Base-by-base conservation (phyloP, 2,329 filamentous ascomycete genomes). In the Fusarium denticulatum region DNA sequence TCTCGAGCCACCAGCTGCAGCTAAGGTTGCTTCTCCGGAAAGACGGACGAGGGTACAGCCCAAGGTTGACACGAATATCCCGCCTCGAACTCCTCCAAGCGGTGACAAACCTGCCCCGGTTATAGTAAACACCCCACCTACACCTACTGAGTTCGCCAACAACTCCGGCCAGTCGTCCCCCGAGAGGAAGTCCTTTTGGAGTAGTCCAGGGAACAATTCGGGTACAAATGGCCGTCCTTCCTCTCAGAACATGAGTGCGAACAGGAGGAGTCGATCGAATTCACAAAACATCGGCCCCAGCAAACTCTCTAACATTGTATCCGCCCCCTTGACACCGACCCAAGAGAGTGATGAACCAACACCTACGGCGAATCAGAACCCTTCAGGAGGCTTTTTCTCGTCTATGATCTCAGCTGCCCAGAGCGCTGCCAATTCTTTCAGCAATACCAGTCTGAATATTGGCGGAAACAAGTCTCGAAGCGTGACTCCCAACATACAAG, bases 331-430 rank as follows among this genome's bases (percentile, higher is more conserved):
- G 59, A 93, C 95, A 7, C 94, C 95, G 13, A 93, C 92, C 1
- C 86, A 90, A 42, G 95, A 98, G 81, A 87, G 83, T 81, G 91
- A 91, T 76, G 77, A 81, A 63, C 80, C 85, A n/a, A 90, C 89
- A 69, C 78, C 80, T 78, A 90, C 88, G 36, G 87, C 89, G 30
- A 74, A 89, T 39, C 87, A 89, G 24, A 74, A 74, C n/a, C 30
- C 71, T 30, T 46, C 72, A 61, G 86, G 88, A 42, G 92, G 95
- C 2, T 98, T 99, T 85, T 98, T 99, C 83, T 97, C 94, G 9
- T 95, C 94, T 32, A 93, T 99, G 79, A 90, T 99, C 73, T 96
- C 94, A 45, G 96, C 93, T 50, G 96, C 96, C 24, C 96, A 98
- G 82, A 98, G 93, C 87, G 96, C 96, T 47, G 95, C 95, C 20